Evolutionary conservation across 2,329 filamentous ascomycete species (phyloP).

Genomic region (Shiraia bambusicola): DNA sequence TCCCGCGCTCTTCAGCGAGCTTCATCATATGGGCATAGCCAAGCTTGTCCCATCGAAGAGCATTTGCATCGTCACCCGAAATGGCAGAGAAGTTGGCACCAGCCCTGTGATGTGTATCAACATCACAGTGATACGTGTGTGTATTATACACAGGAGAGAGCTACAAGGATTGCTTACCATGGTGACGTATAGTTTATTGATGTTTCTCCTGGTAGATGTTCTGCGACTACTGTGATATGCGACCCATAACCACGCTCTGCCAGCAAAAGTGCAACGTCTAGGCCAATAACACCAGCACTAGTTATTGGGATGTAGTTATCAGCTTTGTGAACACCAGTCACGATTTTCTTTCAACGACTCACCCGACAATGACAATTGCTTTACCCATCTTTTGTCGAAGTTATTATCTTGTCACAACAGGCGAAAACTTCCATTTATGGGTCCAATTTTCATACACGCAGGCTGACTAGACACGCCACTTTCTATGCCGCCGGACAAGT

Average conservation of each 20-base stretch:
- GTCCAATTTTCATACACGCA: background rate
- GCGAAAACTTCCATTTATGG: background rate
- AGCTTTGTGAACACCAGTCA: background rate
- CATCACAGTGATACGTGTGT: background rate
- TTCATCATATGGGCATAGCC: conserved; percentile 19
- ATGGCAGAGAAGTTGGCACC: conserved; percentile 23
- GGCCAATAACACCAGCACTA: conserved; percentile 20
- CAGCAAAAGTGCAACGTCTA: conserved; percentile 20
- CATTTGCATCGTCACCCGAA: conserved; percentile 19
- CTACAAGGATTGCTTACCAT: conserved; percentile 8
- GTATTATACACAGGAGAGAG: background rate
- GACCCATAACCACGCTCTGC: conserved; percentile 15
- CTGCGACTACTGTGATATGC: conserved; percentile 14
- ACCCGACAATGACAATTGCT: conserved; percentile 18
- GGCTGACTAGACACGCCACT: background rate
- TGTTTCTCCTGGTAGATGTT: conserved; percentile 22
- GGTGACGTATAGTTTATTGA: conserved; percentile 23
- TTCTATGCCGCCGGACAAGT: conserved; percentile 5
- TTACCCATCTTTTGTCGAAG: conserved; percentile 6
- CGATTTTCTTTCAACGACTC: background rate
- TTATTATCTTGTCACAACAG: background rate
- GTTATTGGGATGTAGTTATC: background rate
- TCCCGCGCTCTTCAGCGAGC: conserved; percentile 14
- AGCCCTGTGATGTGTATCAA: conserved; percentile 8
- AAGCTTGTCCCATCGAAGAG: conserved; percentile 18